Percentiles rank a stretch among this genome's conserved stretches.
Conservation (phyloP, 2,329 filamentous ascomycete species). For the Diaporthe ampelina region DNA sequence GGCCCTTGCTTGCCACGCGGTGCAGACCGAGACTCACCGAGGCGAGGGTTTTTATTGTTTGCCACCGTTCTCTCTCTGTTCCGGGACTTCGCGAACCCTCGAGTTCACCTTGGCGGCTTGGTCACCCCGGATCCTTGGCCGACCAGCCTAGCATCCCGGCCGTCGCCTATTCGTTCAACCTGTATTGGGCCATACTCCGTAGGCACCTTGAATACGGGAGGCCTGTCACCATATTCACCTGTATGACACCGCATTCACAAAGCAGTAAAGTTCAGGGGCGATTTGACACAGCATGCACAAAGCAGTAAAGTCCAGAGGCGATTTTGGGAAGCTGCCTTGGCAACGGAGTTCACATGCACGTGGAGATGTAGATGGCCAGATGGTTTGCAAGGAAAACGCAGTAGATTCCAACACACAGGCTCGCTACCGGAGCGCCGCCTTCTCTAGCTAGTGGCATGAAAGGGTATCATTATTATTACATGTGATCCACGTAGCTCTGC, state of each 20-base stretch:
- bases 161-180: not conserved
- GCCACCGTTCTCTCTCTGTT: not conserved
- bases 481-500: slow-evolving; percentile 29
- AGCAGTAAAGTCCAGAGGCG: not conserved
- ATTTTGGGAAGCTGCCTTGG: not conserved
- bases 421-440: slow-evolving; percentile 28
- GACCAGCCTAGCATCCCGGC: not conserved
- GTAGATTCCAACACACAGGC: slow-evolving; percentile 24
- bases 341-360: not conserved
- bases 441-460: slow-evolving; percentile 34
- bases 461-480: slow-evolving; percentile 38
- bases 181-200: no score
- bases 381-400: not conserved
- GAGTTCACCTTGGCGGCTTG: slow-evolving; percentile 8
- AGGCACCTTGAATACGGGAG: not conserved
- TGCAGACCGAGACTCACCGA: no score
- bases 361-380: no score
- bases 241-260: not conserved
- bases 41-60: not conserved
- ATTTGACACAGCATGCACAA: not conserved
- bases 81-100: slow-evolving; percentile 5
- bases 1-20: no score
- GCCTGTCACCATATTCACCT: not conserved
- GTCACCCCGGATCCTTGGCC: slow-evolving; percentile 5
- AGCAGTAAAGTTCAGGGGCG: not conserved